Evolutionary conservation across 768 basidiomycete genomes (phyloP), one percentile per base, ranked within the genome.

Genomic region (Naganishia vaughanmartiniae): DNA sequence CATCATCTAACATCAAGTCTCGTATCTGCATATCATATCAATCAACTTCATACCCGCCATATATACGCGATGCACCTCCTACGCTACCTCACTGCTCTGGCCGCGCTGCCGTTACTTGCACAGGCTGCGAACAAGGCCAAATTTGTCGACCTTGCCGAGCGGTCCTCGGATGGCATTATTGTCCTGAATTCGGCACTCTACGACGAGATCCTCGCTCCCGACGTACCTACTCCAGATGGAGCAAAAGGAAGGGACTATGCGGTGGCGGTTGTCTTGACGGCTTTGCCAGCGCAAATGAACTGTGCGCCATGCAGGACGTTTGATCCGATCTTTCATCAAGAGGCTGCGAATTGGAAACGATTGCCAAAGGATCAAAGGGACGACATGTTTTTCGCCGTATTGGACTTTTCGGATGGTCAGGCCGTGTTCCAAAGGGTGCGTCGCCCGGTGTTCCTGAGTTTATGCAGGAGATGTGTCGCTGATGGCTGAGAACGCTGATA

Each of bases 281-380:
- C 96, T 0, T 81, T 96, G 72, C 89, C 88, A 74, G 83, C 86
- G 12, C 85, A 88, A 73, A 88, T 91, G 77, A 90, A 88, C 80
- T 99, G 96, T 80, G 81, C 79, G n/a, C 95, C 94, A 55, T 99
- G 96, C 79, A 95, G 93, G 79, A 87, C 90, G 74, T 95, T 97
- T 77, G 87, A 90, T 60, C 92, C 94, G 9, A 84, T 88, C 6
- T 96, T 88, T 86, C 85, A 85, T n/a, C 83, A 87, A 3, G 89
- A 95, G 15, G 90, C 91, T 42, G 87, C 87, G 75, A 87, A 91
- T n/a, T 97, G 93, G 93, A 79, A 85, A 4, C 84, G 84, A 17
- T 85, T 86, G 11, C 81, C 90, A 10, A 75, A 85, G 68, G 84
- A 83, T 26, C 82, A 89, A n/a, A 86, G 89, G 51, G 85, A 91